Conservation (phyloP, 345 rosid genomes). For the Heritiera fomes region DNA sequence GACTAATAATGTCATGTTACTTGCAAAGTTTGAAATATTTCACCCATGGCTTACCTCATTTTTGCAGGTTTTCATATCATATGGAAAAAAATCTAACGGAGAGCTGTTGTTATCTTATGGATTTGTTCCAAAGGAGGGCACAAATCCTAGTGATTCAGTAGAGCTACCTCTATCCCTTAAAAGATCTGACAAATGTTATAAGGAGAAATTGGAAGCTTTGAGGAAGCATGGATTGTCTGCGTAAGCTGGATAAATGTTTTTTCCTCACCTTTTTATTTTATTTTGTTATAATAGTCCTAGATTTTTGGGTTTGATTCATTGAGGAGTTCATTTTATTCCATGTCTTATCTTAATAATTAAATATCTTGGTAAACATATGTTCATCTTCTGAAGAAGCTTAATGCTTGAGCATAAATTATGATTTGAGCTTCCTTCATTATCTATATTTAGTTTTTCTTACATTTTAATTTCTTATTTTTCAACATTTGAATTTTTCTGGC, state of each 20-base stretch:
- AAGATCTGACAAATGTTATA: conserved; percentile 73
- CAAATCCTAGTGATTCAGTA: conserved; percentile 87
- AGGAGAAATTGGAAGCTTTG: conserved; percentile 79
- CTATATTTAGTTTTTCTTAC: background rate
- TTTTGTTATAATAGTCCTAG: background rate
- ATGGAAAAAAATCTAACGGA: conserved; percentile 91
- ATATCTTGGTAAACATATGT: background rate
- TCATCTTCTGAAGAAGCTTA: conserved; percentile 9
- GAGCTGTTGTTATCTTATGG: conserved; percentile 91
- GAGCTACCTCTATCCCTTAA: conserved; percentile 69
- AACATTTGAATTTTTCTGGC: conserved; percentile 23
- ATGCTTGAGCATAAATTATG: conserved; percentile 2
- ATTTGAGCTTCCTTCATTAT: conserved; percentile 7
- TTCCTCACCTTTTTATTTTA: background rate
- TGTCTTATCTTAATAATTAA: background rate
- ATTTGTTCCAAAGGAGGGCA: conserved; percentile 91
- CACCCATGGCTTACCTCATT: conserved; percentile 1
- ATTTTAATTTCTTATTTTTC: conserved; percentile 16
- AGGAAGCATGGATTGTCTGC: conserved; percentile 70
- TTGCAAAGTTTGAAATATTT: conserved; percentile 8
- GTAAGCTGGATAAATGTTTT: conserved; percentile 32
- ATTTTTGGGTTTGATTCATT: background rate
- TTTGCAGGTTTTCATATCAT: conserved; percentile 94
- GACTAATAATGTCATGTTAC: background rate
- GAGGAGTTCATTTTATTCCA: background rate